Percentiles rank a stretch among this genome's conserved stretches.
Conservation (phyloP, 75 land plant genomes). For the Cunninghamia lanceolata region DNA sequence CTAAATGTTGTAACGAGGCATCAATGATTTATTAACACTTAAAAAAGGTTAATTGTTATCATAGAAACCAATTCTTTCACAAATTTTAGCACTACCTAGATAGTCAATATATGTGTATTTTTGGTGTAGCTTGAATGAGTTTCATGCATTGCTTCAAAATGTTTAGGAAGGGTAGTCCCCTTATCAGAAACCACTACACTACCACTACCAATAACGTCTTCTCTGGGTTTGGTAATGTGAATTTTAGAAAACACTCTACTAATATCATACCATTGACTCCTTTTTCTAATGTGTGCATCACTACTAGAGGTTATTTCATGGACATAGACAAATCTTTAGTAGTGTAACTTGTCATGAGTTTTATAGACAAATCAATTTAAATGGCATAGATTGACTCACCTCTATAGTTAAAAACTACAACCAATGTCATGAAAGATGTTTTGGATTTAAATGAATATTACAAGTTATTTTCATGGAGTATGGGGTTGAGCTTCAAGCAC, state of each 20-base stretch:
- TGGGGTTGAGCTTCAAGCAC: slow-evolving; percentile 1
- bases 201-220: slow-evolving; percentile 28
- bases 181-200: background rate
- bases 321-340: slow-evolving; percentile 63
- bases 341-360: slow-evolving; percentile 42
- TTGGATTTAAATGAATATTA: slow-evolving; percentile 53
- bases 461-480: slow-evolving; percentile 34
- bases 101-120: no score
- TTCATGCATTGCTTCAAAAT: slow-evolving; percentile 36
- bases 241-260: slow-evolving; percentile 18
- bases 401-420: slow-evolving; percentile 41
- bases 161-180: slow-evolving; percentile 38
- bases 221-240: slow-evolving; percentile 49
- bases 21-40: no score
- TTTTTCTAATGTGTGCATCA: slow-evolving; percentile 12
- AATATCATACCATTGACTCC: slow-evolving; percentile 46
- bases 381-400: slow-evolving; percentile 54
- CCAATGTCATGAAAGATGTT: slow-evolving; percentile 38
- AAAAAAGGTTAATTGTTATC: no score
- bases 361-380: slow-evolving; percentile 48
- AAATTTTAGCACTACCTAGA: no score
- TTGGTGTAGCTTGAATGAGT: slow-evolving; percentile 70
- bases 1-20: no score
- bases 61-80: no score
- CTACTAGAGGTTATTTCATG: slow-evolving; percentile 29